Percentiles rank a stretch among this genome's conserved stretches.
Conservation (phyloP, 1,284 basidiomycete species). For the Testicularia cyperi region DNA sequence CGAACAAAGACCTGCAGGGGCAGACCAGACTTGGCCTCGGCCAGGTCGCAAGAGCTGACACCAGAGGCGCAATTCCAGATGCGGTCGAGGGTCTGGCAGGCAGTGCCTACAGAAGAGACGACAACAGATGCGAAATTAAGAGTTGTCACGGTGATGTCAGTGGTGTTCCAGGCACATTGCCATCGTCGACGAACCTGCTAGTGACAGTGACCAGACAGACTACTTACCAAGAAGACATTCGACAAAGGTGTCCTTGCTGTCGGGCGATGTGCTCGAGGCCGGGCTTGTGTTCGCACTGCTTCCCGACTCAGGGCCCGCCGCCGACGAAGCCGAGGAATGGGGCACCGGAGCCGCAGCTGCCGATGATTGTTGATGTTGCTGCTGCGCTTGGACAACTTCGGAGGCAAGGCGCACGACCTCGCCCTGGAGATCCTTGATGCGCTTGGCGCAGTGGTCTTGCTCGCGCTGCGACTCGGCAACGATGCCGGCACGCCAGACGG, state of each 20-base stretch:
- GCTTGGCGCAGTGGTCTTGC: conserved; percentile 20
- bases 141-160: neutral
- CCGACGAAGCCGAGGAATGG: conserved; percentile 12
- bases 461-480: conserved; percentile 9
- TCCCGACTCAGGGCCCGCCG: no score
- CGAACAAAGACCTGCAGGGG: conserved; percentile 54
- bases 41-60: conserved; percentile 24
- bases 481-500: conserved; percentile 21
- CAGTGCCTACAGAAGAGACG: conserved; percentile 15
- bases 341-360: neutral
- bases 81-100: conserved; percentile 34
- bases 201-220: no score
- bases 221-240: conserved; percentile 51
- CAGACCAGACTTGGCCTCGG: conserved; percentile 35
- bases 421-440: conserved; percentile 22
- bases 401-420: conserved; percentile 24
- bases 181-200: no score
- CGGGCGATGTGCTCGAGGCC: no score
- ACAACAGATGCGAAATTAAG: neutral
- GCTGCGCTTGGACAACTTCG: conserved; percentile 11
- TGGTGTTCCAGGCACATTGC: no score
- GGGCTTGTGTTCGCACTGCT: no score
- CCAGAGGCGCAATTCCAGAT: conserved; percentile 44
- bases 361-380: conserved; percentile 4
- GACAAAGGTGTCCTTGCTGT: conserved; percentile 37